phyloP scores from a whole-genome alignment of 2,329 filamentous ascomycete species.

The Plenodomus lindquistii region DNA sequence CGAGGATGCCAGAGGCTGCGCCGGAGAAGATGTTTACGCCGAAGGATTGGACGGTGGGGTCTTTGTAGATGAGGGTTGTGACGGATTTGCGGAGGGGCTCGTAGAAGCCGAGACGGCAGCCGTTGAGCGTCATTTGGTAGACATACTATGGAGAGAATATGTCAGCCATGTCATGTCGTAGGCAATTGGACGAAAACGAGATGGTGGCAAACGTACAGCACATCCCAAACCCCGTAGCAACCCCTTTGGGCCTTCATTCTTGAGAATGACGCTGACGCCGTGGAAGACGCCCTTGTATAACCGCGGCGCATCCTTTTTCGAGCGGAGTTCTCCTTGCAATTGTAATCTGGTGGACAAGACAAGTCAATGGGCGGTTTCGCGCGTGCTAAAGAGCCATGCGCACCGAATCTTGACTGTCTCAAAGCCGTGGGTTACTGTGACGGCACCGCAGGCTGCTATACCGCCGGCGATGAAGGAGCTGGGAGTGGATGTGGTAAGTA shows the following conservation, averaged over 20 bases:
- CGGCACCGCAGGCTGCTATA: conserved; percentile 94
- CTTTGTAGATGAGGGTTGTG: conserved; percentile 70
- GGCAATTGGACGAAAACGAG: no score
- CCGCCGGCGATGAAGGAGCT: conserved; percentile 94
- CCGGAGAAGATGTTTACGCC: conserved; percentile 93
- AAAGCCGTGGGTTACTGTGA: conserved; percentile 96
- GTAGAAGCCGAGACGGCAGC: conserved; percentile 96
- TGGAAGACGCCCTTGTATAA: conserved; percentile 92
- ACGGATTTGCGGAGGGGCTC: conserved; percentile 82
- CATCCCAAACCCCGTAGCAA: conserved; percentile 88
- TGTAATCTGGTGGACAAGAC: conserved; percentile 68
- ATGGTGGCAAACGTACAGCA: conserved; percentile 65
- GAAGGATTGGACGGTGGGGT: conserved; percentile 77
- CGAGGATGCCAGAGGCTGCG: conserved; percentile 84
- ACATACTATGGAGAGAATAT: no score
- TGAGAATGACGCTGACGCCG: conserved; percentile 84
- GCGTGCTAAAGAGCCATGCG: conserved; percentile 27
- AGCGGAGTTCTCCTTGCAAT: conserved; percentile 91
- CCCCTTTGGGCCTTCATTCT: conserved; percentile 84
- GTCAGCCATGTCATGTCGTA: no score
- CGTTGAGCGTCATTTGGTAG: conserved; percentile 95
- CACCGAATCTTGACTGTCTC: conserved; percentile 98
- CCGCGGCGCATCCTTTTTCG: conserved; percentile 80
- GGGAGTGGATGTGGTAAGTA: conserved; percentile 2
- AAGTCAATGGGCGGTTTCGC: conserved; percentile 20